Base-by-base conservation (phyloP, 305 asterid genomes). In the Lippia alba region DNA sequence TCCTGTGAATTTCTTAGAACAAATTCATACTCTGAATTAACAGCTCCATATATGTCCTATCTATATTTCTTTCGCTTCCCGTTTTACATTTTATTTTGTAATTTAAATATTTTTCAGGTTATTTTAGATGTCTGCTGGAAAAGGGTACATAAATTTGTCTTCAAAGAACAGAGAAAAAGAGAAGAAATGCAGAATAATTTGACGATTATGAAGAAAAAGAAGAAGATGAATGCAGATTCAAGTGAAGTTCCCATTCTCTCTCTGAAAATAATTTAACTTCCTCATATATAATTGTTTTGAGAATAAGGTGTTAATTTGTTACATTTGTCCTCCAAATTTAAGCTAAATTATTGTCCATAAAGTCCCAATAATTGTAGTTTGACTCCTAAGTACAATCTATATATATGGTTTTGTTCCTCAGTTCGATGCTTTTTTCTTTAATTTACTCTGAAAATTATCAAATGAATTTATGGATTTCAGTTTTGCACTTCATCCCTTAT, bases 271-370 rank as follows among this genome's bases (percentile, higher is more conserved):
- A 44, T 69, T 69, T 73, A 73, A 68, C 41, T 68, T 41, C 48
- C 62, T 41, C 61, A 18, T 9, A 40, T 71, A 51, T 51, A 51
- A 54, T 66, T 58, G 49, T 65, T 71, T 30, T 46, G 56, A 71
- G 78, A 70, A 71, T 69, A 67, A 74, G 41, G 7, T 36, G 61
- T 44, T 44, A 61, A 12, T 15, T 53, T 30, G 39, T 55, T 64
- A 51, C 66, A 24, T 46, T 44, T 50, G 6, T 36, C 20, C 60
- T 68, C 56, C 67, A 61, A 61, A 55, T 79, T 61, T 36, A 57
- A 72, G 40, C 68, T 67, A 39, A 70, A 80, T 69, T 74, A 65
- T 76, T 76, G 74, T 69, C 61, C 71, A 69, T 72, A 73, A 57
- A 64, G 34, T 39, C 54, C 46, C 62, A 70, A 78, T 74, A 69